Percentiles rank a stretch among this genome's conserved stretches.
Conservation (phyloP, 345 rosid species). For the Salix purpurea region DNA sequence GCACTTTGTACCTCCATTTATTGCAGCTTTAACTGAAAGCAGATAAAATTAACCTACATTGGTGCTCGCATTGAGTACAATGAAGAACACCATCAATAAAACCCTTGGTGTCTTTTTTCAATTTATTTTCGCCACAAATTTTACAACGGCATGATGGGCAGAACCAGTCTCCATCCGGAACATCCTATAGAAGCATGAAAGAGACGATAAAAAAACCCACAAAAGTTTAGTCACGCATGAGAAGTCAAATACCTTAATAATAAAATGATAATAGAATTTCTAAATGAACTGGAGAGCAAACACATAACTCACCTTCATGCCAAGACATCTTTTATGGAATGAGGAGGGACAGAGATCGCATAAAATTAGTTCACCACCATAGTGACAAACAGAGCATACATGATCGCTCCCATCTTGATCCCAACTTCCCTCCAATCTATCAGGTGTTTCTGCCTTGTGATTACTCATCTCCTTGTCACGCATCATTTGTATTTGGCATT, state of each 20-base stretch:
- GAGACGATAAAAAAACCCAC: background rate
- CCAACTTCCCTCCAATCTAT: conserved; percentile 27
- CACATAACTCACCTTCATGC: conserved; percentile 35
- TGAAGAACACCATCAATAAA: conserved; percentile 20
- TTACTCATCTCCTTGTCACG: conserved; percentile 20
- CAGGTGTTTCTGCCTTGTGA: conserved; percentile 11
- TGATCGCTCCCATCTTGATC: conserved; percentile 46
- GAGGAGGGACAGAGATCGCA: conserved; percentile 88
- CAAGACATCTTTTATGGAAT: conserved; percentile 67
- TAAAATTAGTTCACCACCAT: conserved; percentile 68
- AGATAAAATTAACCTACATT: conserved; percentile 44
- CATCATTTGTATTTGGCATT: conserved; percentile 44
- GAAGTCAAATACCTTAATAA: background rate
- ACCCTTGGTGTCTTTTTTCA: conserved; percentile 24
- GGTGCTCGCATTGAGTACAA: conserved; percentile 64
- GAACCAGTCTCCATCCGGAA: conserved; percentile 88
- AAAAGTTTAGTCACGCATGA: background rate
- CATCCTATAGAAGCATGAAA: conserved; percentile 28
- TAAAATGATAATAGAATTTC: background rate
- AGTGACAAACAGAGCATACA: conserved; percentile 71
- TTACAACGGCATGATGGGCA: conserved; percentile 79
- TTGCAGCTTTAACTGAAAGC: background rate
- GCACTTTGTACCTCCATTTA: background rate
- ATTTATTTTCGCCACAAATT: conserved; percentile 40
- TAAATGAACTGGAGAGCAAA: background rate